phyloP scores from a whole-genome alignment of 176 grass and related monocot genomes.

The Rhipidocladum racemiflorum region DNA sequence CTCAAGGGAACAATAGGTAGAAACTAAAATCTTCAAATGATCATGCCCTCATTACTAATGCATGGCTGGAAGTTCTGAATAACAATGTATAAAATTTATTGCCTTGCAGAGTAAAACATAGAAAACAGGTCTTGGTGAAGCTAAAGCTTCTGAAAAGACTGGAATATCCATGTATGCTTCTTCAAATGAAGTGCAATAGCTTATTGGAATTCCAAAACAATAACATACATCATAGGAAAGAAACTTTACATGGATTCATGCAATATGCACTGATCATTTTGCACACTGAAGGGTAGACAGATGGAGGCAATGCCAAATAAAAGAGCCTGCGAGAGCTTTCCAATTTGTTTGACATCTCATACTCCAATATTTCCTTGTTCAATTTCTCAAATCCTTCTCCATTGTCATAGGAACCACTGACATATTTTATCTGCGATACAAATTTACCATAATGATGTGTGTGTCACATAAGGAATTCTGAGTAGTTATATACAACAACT shows the following conservation, averaged over 20 bases:
- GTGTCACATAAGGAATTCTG: not conserved
- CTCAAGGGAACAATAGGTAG: constrained; percentile 8
- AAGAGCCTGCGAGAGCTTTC: constrained; percentile 91
- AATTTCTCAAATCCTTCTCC: constrained; percentile 77
- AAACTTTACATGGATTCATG: constrained; percentile 80
- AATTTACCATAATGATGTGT: constrained; percentile 20
- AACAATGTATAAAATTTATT: not conserved
- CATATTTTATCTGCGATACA: constrained; percentile 86
- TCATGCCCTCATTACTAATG: not conserved
- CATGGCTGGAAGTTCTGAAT: not conserved
- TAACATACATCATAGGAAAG: not conserved
- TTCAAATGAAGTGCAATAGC: not conserved
- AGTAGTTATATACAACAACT: constrained; percentile 30
- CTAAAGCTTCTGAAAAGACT: constrained; percentile 12
- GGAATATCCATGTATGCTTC: not conserved
- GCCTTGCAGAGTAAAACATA: not conserved
- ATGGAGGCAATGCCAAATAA: constrained; percentile 98
- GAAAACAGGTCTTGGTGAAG: not conserved
- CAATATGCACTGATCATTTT: constrained; percentile 97
- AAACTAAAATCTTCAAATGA: not conserved
- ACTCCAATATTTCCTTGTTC: constrained; percentile 76
- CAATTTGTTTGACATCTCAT: constrained; percentile 64
- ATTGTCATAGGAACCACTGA: constrained; percentile 90
- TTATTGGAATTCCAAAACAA: not conserved
- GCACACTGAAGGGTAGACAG: constrained; percentile 98